These are phyloP conservation scores for Diplodia scrobiculata DNA, from an alignment of 2,329 filamentous ascomycete species.

Conservation along the genomic window DNA sequence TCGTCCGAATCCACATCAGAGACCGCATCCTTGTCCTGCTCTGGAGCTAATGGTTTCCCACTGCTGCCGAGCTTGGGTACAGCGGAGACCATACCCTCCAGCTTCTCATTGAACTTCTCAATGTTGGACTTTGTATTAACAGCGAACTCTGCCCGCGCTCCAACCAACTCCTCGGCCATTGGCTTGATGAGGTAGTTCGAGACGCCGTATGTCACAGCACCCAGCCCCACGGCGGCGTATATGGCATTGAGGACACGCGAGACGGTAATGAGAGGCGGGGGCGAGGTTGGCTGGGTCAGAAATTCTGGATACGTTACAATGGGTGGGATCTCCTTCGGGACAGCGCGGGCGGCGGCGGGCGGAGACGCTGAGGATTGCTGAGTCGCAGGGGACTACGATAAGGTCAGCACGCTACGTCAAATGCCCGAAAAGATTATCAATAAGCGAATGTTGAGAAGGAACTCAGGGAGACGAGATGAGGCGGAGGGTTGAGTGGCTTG, in stretches of 20 bases:
- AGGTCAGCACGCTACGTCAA: constrained; percentile 5
- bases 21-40: constrained; percentile 34
- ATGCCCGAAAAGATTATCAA: neutral
- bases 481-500: neutral
- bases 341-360: constrained; percentile 2
- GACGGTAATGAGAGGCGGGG: constrained; percentile 61
- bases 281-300: constrained; percentile 60
- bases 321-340: constrained; percentile 55
- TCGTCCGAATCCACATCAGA: constrained; percentile 50
- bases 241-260: constrained; percentile 58
- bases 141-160: constrained; percentile 61
- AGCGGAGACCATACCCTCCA: constrained; percentile 63
- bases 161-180: constrained; percentile 58
- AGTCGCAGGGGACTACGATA: constrained; percentile 14
- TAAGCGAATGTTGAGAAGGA: neutral
- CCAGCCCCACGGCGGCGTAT: constrained; percentile 59
- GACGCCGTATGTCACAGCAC: constrained; percentile 66
- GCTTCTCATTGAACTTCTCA: constrained; percentile 58
- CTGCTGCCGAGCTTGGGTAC: constrained; percentile 51
- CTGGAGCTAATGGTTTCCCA: constrained; percentile 32
- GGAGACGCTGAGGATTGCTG: constrained; percentile 2
- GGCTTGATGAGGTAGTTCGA: constrained; percentile 68
- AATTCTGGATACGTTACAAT: constrained; percentile 70
- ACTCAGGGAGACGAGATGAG: neutral
- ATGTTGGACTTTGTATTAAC: constrained; percentile 56